These are phyloP conservation scores for Dactylellina cionopaga DNA, from an alignment of 2,329 filamentous ascomycete species.

Conservation along the genomic window DNA sequence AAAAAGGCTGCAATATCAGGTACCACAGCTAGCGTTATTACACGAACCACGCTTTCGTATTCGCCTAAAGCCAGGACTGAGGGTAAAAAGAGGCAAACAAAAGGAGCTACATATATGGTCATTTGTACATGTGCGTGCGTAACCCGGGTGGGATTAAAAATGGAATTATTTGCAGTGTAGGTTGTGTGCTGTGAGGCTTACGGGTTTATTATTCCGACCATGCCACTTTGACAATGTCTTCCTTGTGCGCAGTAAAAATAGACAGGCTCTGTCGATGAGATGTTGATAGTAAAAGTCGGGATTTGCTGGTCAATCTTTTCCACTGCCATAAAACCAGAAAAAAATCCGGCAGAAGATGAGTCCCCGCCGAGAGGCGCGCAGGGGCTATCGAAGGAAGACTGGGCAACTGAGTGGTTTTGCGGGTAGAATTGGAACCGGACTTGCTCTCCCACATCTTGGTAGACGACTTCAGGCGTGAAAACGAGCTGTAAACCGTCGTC, in stretches of 20 bases:
- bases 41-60: background rate
- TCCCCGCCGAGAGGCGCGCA: constrained; percentile 69
- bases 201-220: constrained; percentile 80
- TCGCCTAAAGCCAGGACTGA: constrained; percentile 9
- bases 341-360: constrained; percentile 66
- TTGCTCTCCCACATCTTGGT: constrained; percentile 54
- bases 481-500: constrained; percentile 38
- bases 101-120: constrained; percentile 19
- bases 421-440: constrained; percentile 57
- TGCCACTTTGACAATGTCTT: constrained; percentile 78
- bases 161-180: no score
- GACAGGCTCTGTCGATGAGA: constrained; percentile 75
- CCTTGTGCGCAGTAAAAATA: constrained; percentile 83
- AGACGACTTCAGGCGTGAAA: constrained; percentile 55
- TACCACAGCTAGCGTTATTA: constrained; percentile 22
- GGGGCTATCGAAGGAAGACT: constrained; percentile 77
- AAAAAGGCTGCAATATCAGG: constrained; percentile 41
- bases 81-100: constrained; percentile 6
- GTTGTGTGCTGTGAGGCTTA: constrained; percentile 30
- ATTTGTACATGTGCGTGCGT: constrained; percentile 6
- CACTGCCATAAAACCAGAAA: constrained; percentile 68
- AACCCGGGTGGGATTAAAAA: constrained; percentile 1
- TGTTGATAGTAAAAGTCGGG: constrained; percentile 73
- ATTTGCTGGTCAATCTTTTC: constrained; percentile 28
- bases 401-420: constrained; percentile 80